Conservation (phyloP, 768 basidiomycete genomes). For the Hysterangium stoloniferum region DNA sequence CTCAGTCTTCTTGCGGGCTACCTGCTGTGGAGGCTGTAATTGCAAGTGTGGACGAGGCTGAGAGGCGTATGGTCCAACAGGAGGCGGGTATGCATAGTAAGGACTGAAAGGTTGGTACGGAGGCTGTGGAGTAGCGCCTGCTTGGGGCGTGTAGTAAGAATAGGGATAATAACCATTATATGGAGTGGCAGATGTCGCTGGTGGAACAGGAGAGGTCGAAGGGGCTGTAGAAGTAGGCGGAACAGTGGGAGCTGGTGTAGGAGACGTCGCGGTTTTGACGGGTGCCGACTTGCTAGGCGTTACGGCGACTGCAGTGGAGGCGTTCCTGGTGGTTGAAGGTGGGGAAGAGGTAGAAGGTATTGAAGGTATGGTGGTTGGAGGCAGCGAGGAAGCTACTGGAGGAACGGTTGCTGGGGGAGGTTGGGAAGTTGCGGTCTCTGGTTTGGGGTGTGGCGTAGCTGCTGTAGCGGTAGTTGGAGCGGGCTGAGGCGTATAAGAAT, state of each 20-base stretch:
- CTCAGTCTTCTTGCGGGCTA: constrained; percentile 26
- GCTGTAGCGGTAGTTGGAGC: constrained; percentile 12
- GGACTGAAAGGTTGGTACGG: constrained; percentile 22
- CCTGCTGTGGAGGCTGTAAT: constrained; percentile 23
- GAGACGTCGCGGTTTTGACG: neutral
- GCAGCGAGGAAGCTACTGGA: neutral
- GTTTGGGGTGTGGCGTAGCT: neutral
- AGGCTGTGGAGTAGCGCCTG: neutral
- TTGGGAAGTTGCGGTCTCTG: constrained; percentile 22
- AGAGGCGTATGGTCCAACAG: neutral
- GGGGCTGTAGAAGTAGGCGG: constrained; percentile 11
- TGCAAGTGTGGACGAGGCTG: constrained; percentile 11
- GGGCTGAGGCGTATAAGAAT: neutral
- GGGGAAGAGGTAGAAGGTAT: neutral
- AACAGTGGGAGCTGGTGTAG: constrained; percentile 8
- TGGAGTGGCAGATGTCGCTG: neutral
- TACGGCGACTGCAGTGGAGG: too few species aligned
- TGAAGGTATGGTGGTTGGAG: constrained; percentile 9
- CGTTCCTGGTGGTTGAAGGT: neutral
- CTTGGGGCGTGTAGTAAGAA: constrained; percentile 2
- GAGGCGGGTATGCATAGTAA: constrained; percentile 9
- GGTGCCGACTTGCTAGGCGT: neutral
- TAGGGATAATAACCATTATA: constrained; percentile 14
- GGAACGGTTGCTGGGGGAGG: constrained; percentile 12
- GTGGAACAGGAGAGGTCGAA: neutral